These are phyloP conservation scores for Aspergillus olivimuriae DNA, from an alignment of 495 filamentous ascomycete genomes.

Conservation along the genomic window DNA sequence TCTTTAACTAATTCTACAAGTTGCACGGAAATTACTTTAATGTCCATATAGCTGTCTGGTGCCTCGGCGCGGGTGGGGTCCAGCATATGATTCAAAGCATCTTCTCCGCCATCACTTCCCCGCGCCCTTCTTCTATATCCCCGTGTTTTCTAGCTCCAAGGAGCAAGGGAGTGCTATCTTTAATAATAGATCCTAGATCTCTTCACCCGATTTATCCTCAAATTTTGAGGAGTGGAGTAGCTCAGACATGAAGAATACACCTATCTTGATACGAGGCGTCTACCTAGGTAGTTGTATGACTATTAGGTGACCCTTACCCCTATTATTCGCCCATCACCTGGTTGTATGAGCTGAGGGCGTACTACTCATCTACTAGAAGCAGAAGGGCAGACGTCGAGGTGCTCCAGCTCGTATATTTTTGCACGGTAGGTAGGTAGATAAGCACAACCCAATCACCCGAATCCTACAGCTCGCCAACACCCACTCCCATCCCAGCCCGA, in stretches of 20 bases:
- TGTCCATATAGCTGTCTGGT: background rate
- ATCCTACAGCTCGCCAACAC: too few relatives aligned
- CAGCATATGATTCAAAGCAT: background rate
- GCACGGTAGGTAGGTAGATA: too few relatives aligned
- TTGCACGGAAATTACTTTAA: background rate
- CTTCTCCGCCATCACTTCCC: background rate
- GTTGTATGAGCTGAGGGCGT: too few relatives aligned
- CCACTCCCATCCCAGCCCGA: slow-evolving; percentile 13
- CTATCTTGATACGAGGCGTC: too few relatives aligned
- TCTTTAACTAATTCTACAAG: background rate
- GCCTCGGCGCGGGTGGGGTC: background rate
- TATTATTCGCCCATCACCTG: too few relatives aligned
- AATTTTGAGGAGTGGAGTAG: background rate
- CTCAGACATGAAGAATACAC: too few relatives aligned
- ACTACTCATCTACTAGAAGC: too few relatives aligned
- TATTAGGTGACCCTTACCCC: too few relatives aligned
- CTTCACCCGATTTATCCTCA: slow-evolving; percentile 5
- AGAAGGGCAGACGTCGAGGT: background rate
- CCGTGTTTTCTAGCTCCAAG: too few relatives aligned
- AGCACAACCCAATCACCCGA: background rate
- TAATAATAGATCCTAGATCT: slow-evolving; percentile 14
- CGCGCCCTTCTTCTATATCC: background rate
- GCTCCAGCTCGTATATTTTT: too few relatives aligned
- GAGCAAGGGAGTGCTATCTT: slow-evolving; percentile 25
- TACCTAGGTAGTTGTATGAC: too few relatives aligned